Evolutionary conservation across 2,329 filamentous ascomycete genomes (phyloP).

Genomic region (Pestalotiopsis sp.): DNA sequence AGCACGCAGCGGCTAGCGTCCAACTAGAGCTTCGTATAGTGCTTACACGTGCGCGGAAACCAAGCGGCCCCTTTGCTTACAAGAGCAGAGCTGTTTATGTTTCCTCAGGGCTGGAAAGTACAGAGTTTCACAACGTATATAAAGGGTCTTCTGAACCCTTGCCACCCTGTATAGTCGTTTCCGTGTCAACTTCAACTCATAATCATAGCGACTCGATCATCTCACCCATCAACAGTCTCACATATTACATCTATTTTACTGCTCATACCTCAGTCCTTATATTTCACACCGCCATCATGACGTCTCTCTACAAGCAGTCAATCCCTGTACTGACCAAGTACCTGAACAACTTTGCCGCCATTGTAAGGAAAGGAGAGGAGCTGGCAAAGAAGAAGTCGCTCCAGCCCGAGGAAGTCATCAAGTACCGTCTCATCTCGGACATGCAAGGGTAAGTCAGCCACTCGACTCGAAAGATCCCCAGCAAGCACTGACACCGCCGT

Average conservation of each 20-base stretch:
- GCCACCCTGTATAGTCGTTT: background rate
- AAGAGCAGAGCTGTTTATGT: background rate
- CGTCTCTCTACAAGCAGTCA: conserved; percentile 20
- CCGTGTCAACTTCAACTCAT: background rate
- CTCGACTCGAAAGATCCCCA: background rate
- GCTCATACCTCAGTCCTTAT: background rate
- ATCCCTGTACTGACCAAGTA: conserved; percentile 19
- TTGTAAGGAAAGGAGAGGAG: conserved; percentile 14
- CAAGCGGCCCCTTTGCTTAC: background rate
- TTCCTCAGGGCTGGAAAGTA: background rate
- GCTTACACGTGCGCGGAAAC: background rate
- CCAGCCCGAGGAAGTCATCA: conserved; percentile 16
- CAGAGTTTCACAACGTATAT: background rate
- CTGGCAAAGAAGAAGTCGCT: conserved; percentile 18
- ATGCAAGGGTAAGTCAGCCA: conserved; percentile 14
- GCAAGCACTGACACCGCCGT: background rate
- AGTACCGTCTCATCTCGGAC: conserved; percentile 18
- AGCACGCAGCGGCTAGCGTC: background rate
- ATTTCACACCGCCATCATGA: conserved; percentile 10
- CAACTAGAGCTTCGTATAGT: background rate
- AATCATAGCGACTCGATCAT: background rate
- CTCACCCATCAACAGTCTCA: background rate
- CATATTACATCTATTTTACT: background rate
- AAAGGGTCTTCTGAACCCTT: background rate
- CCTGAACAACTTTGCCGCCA: conserved; percentile 14